phyloP scores from a whole-genome alignment of 2,329 filamentous ascomycete genomes.

The Sporothrix globosa region DNA sequence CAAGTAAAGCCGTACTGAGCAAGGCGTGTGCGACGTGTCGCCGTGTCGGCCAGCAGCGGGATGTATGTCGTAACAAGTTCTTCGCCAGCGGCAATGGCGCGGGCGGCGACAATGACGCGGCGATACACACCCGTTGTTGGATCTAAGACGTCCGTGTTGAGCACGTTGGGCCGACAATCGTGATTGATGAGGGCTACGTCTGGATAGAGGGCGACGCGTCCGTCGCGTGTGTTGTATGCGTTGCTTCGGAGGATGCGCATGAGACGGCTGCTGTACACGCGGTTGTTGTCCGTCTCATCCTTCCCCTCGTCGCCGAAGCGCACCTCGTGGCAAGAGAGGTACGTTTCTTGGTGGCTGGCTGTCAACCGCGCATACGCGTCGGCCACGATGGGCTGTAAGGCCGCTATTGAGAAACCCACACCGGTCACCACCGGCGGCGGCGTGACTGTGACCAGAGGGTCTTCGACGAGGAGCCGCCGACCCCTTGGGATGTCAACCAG shows the following conservation, averaged over 20 bases:
- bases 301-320: constrained; percentile 36
- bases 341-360: constrained; percentile 40
- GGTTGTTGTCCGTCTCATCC: constrained; percentile 22
- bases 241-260: constrained; percentile 48
- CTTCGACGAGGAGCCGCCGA: constrained; percentile 48
- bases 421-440: constrained; percentile 40
- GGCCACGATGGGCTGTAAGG: constrained; percentile 44
- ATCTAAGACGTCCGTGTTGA: constrained; percentile 36
- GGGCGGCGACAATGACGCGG: constrained; percentile 42
- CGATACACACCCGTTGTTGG: not conserved
- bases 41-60: constrained; percentile 42
- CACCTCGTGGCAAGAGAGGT: constrained; percentile 41
- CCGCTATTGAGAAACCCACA: constrained; percentile 41
- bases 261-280: constrained; percentile 26
- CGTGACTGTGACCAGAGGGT: constrained; percentile 44
- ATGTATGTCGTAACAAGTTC: constrained; percentile 47
- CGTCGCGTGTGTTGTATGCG: constrained; percentile 43
- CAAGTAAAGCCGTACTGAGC: constrained; percentile 40
- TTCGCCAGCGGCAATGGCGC: constrained; percentile 43
- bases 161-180: constrained; percentile 47
- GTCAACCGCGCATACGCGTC: constrained; percentile 33
- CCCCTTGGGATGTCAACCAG: constrained; percentile 43
- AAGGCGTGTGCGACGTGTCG: constrained; percentile 41
- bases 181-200: constrained; percentile 48
- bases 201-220: constrained; percentile 41